A percentile compares a stretch with the other conserved stretches of the same genome.
Conservation (phyloP, 1,139 yeast genomes). For the Hanseniaspora uvarum region DNA sequence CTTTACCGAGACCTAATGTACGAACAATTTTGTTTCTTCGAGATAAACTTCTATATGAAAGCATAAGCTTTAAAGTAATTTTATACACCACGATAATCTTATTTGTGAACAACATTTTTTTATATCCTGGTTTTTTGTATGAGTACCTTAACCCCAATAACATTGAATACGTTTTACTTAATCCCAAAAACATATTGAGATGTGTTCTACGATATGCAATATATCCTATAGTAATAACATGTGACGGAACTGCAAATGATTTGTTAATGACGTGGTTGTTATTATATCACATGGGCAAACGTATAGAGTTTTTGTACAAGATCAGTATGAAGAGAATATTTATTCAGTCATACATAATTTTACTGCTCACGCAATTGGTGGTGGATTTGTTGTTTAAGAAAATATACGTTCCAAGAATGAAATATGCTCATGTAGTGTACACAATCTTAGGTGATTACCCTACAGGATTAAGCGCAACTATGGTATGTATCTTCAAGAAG, state of each 20-base stretch:
- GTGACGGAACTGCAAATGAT: constrained; percentile 13
- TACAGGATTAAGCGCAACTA: neutral
- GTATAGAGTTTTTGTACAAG: constrained; percentile 10
- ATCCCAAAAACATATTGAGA: neutral
- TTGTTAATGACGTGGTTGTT: neutral
- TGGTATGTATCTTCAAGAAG: constrained; percentile 2
- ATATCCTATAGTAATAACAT: constrained; percentile 8
- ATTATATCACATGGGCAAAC: constrained; percentile 8
- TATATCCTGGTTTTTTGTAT: constrained; percentile 7
- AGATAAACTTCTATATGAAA: constrained; percentile 11
- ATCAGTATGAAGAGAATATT: constrained; percentile 7
- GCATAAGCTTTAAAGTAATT: constrained; percentile 7
- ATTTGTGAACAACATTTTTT: constrained; percentile 7
- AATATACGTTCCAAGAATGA: neutral
- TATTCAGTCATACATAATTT: constrained; percentile 18
- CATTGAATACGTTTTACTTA: neutral
- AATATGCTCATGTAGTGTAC: neutral
- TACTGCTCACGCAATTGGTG: neutral
- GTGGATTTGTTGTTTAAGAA: constrained; percentile 16
- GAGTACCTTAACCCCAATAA: constrained; percentile 14
- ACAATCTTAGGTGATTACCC: neutral
- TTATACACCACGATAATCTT: neutral
- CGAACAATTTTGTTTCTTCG: constrained; percentile 7
- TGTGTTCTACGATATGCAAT: neutral
- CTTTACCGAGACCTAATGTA: constrained; percentile 12